Evolutionary conservation across 2,329 filamentous ascomycete species (phyloP).

Genomic region (Bipolaris zeicola): DNA sequence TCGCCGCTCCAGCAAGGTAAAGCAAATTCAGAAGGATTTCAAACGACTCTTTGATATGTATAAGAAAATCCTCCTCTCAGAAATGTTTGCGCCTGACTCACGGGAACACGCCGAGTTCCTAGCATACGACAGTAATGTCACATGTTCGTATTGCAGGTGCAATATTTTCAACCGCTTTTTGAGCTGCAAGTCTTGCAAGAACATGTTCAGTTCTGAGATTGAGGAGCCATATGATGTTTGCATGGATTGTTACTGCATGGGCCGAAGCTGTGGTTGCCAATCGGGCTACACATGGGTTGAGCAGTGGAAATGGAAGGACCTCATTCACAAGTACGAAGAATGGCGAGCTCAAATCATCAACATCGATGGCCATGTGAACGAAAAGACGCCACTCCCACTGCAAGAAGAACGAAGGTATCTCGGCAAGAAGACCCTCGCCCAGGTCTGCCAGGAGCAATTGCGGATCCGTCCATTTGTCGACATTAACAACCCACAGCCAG

Average conservation of each 20-base stretch:
- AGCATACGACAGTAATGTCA: slow-evolving; percentile 87
- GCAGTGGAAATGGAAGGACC: slow-evolving; percentile 84
- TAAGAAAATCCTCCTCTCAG: slow-evolving; percentile 78
- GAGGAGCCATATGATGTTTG: slow-evolving; percentile 93
- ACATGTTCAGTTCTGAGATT: slow-evolving; percentile 68
- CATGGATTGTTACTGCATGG: slow-evolving; percentile 99
- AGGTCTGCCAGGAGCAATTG: slow-evolving; percentile 93
- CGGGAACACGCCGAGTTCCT: slow-evolving; percentile 76
- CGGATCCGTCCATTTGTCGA: slow-evolving; percentile 81
- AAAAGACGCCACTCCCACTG: slow-evolving; percentile 71
- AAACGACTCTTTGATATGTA: slow-evolving; percentile 78
- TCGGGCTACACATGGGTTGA: slow-evolving; percentile 89
- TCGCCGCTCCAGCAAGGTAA: slow-evolving; percentile 58
- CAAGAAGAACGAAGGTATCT: slow-evolving; percentile 69
- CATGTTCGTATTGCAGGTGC: slow-evolving; percentile 91
- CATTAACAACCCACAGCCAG: slow-evolving; percentile 65
- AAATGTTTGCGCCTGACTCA: slow-evolving; percentile 75
- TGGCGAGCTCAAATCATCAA: slow-evolving; percentile 82
- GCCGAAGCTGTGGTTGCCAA: slow-evolving; percentile 86
- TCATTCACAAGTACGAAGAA: slow-evolving; percentile 76
- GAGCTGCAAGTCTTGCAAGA: slow-evolving; percentile 84
- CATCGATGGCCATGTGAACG: slow-evolving; percentile 68
- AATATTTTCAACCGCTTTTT: slow-evolving; percentile 98
- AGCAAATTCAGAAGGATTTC: slow-evolving; percentile 82
- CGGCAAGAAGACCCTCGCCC: slow-evolving; percentile 79